A percentile compares a stretch with the other conserved stretches of the same genome.
These are phyloP conservation scores for Eucalyptus regnans DNA, from an alignment of 345 rosid species.

Conservation along the genomic window DNA sequence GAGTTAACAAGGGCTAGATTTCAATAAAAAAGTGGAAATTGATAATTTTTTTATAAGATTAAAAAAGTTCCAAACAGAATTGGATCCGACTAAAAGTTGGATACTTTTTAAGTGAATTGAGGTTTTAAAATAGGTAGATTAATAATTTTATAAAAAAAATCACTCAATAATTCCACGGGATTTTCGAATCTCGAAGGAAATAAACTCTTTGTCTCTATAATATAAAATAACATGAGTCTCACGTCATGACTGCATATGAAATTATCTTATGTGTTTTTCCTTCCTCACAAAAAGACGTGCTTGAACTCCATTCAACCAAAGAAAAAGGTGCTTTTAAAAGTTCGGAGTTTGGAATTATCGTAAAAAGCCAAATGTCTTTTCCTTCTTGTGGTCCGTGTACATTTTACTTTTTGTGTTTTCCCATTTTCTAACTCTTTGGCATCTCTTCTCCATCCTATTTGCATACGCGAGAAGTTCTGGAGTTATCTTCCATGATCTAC, in stretches of 20 bases:
- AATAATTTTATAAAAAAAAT: no score
- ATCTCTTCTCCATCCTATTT: neutral
- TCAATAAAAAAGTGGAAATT: no score
- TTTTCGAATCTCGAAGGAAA: neutral
- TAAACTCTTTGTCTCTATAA: no score
- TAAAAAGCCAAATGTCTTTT: no score
- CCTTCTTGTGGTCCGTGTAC: no score
- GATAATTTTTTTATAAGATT: neutral
- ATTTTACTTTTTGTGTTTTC: neutral
- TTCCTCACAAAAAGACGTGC: neutral
- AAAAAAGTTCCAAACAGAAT: no score
- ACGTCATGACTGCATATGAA: rapidly evolving
- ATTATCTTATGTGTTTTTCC: no score
- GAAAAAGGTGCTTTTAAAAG: neutral
- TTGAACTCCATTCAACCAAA: neutral
- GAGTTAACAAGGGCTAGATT: neutral
- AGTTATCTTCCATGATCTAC: neutral
- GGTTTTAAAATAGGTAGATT: no score
- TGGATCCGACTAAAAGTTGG: no score
- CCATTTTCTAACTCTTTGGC: neutral
- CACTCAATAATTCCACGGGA: neutral
- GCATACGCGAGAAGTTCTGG: neutral
- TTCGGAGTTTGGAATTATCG: rapidly evolving
- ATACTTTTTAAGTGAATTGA: no score
- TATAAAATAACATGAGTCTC: no score